Conservation (phyloP, 495 filamentous ascomycete genomes). For the Cladorrhinum samala region DNA sequence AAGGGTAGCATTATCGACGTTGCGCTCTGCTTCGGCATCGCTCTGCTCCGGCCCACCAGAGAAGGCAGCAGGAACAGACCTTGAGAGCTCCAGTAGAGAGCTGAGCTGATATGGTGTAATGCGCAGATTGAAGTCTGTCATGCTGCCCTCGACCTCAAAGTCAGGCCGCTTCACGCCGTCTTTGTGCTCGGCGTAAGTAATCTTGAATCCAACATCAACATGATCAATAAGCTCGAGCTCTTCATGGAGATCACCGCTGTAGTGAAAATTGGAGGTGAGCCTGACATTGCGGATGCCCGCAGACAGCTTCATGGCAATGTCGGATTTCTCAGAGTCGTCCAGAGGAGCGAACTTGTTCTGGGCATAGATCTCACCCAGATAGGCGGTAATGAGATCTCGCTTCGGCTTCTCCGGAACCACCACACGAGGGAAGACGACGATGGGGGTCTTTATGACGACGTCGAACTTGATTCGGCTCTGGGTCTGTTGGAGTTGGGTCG, state of each 20-base stretch:
- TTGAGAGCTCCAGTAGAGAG: conserved; percentile 76
- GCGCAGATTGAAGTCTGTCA: conserved; percentile 86
- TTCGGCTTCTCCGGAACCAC: conserved; percentile 51
- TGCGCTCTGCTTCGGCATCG: conserved; percentile 48
- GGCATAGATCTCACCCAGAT: conserved; percentile 93
- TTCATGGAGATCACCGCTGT: conserved; percentile 62
- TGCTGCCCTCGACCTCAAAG: conserved; percentile 79
- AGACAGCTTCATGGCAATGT: conserved; percentile 80
- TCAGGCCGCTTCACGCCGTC: conserved; percentile 74
- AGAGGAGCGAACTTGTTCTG: conserved; percentile 85
- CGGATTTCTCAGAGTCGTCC: conserved; percentile 60
- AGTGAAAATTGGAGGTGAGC: conserved; percentile 85
- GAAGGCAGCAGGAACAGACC: conserved; percentile 82
- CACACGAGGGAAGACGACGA: conserved; percentile 82
- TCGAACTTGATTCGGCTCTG: conserved; percentile 89
- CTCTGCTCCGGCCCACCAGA: conserved; percentile 65
- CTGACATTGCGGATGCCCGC: conserved; percentile 89
- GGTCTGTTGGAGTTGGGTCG: conserved; percentile 84
- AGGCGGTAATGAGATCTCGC: conserved; percentile 81
- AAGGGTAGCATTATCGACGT: conserved; percentile 41
- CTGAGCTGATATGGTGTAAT: conserved; percentile 88
- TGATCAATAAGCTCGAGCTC: conserved; percentile 95
- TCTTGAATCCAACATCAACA: conserved; percentile 84
- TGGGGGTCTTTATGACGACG: conserved; percentile 86
- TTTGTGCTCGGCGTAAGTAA: conserved; percentile 84